Evolutionary conservation across 768 basidiomycete species (phyloP).

Genomic region (Kwoniella sp.): DNA sequence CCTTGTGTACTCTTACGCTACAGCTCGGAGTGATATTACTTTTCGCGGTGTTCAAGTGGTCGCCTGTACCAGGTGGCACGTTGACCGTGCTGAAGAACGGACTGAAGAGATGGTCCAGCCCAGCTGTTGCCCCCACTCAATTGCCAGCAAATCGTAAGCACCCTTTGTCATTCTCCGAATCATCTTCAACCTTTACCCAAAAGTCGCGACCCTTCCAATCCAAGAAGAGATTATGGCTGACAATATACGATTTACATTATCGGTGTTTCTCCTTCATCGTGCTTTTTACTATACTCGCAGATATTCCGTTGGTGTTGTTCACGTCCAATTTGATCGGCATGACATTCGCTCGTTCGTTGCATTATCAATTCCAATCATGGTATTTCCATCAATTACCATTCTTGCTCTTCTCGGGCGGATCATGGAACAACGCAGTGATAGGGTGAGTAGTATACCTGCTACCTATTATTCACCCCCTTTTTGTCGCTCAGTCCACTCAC

Average conservation of each 20-base stretch:
- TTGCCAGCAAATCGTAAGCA: constrained; percentile 69
- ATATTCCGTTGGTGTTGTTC: constrained; percentile 76
- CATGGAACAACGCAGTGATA: constrained; percentile 62
- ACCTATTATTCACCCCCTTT: too few relatives aligned
- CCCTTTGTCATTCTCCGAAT: constrained; percentile 1
- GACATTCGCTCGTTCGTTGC: constrained; percentile 85
- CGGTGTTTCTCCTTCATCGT: too few relatives aligned
- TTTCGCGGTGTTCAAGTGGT: constrained; percentile 79
- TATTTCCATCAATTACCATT: constrained; percentile 89
- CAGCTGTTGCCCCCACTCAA: constrained; percentile 60
- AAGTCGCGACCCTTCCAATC: too few relatives aligned
- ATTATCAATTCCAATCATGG: constrained; percentile 99
- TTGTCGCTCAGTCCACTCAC: too few relatives aligned
- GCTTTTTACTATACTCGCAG: constrained; percentile 59
- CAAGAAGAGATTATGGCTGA: background rate
- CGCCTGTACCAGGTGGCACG: constrained; percentile 67
- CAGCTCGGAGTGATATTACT: constrained; percentile 59
- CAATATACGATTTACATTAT: too few relatives aligned
- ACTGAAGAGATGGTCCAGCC: constrained; percentile 59
- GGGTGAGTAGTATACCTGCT: constrained; percentile 24
- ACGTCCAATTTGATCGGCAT: constrained; percentile 92
- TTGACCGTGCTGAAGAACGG: constrained; percentile 63
- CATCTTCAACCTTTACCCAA: too few relatives aligned
- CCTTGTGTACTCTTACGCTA: too few relatives aligned
- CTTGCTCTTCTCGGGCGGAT: constrained; percentile 65